phyloP scores from a whole-genome alignment of 192 early-diverging fungal species.

The Backusella australiensis region DNA sequence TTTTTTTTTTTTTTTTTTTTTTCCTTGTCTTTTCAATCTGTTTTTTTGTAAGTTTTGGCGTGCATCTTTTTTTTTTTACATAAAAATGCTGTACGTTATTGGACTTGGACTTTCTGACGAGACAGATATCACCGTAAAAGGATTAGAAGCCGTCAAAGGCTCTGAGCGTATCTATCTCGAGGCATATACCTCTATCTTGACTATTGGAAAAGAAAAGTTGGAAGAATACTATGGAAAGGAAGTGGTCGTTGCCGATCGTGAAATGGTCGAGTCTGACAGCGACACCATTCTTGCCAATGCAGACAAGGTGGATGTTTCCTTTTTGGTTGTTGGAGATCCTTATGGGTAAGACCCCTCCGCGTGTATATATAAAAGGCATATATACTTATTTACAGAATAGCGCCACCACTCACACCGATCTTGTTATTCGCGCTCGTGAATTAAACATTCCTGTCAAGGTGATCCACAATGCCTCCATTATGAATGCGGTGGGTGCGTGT shows the following conservation, averaged over 20 bases:
- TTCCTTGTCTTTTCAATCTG: neutral
- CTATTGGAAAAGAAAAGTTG: constrained; percentile 76
- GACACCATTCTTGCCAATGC: constrained; percentile 88
- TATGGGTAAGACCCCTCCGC: constrained; percentile 57
- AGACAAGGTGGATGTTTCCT: constrained; percentile 86
- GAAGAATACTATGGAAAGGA: constrained; percentile 88
- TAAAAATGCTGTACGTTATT: neutral
- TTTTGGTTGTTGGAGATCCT: constrained; percentile 97
- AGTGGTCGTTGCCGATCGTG: constrained; percentile 90
- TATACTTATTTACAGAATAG: constrained; percentile 24
- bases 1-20: no score
- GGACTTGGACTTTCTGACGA: constrained; percentile 89
- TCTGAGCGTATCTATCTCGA: constrained; percentile 93
- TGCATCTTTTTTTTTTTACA: neutral
- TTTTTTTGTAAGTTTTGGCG: neutral
- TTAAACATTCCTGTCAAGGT: constrained; percentile 79
- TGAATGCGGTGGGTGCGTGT: constrained; percentile 96
- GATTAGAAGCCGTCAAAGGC: constrained; percentile 85
- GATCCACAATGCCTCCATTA: constrained; percentile 99
- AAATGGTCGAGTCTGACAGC: constrained; percentile 93
- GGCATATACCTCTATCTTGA: constrained; percentile 93
- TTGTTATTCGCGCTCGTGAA: constrained; percentile 91
- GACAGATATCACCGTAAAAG: constrained; percentile 95
- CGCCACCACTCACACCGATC: constrained; percentile 96
- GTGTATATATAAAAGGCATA: neutral